Conservation (phyloP, 805 yeast species). For the Spathaspora passalidarum region DNA sequence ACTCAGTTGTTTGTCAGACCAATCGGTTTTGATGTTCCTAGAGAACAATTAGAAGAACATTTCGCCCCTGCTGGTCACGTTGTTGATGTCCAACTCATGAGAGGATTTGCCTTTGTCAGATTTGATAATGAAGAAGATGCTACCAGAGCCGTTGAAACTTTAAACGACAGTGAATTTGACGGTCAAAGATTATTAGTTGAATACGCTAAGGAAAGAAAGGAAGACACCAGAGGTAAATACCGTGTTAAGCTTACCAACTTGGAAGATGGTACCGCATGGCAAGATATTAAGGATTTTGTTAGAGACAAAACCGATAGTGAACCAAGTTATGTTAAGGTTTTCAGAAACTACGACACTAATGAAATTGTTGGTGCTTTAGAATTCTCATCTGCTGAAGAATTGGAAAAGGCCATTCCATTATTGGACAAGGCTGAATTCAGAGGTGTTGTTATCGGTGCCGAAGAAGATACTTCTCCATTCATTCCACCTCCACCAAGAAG, state of each 20-base stretch:
- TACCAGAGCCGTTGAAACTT: constrained; percentile 45
- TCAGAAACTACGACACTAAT: constrained; percentile 46
- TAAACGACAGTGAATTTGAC: constrained; percentile 44
- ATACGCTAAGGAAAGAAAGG: constrained; percentile 54
- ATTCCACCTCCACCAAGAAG: constrained; percentile 50
- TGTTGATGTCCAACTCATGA: constrained; percentile 64
- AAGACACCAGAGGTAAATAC: constrained; percentile 66
- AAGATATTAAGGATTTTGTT: constrained; percentile 85
- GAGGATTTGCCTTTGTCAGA: constrained; percentile 89
- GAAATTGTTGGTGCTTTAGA: constrained; percentile 52
- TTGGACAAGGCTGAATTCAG: constrained; percentile 70
- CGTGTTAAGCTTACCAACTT: constrained; percentile 68
- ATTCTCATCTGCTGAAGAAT: constrained; percentile 65
- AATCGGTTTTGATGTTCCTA: constrained; percentile 48
- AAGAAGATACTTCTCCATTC: constrained; percentile 70
- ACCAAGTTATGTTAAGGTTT: constrained; percentile 58
- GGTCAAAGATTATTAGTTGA: constrained; percentile 52
- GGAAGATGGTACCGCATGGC: constrained; percentile 81
- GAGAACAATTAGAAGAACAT: constrained; percentile 64
- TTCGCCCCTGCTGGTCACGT: constrained; percentile 66
- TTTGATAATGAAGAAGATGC: constrained; percentile 64
- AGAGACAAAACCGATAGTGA: constrained; percentile 66
- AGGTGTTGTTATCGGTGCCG: constrained; percentile 68
- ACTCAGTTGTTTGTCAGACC: constrained; percentile 57
- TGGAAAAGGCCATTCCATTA: constrained; percentile 69